Percentiles rank a stretch among this genome's conserved stretches.
Conservation (phyloP, 164 flowering plant species). For the Vitis riparia region DNA sequence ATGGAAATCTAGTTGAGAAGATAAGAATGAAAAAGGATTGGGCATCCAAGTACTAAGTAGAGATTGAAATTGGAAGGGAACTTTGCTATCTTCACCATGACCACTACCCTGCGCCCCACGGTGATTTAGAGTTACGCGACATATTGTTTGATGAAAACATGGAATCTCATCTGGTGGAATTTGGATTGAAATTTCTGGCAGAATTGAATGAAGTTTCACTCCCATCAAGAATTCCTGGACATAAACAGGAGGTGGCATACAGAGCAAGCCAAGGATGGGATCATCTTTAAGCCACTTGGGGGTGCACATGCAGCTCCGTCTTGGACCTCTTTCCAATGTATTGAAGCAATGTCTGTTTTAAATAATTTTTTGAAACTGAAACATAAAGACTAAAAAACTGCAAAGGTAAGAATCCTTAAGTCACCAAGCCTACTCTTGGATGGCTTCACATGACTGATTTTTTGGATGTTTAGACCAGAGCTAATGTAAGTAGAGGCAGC, state of each 20-base stretch:
- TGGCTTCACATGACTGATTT: no score
- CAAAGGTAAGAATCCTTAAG: no score
- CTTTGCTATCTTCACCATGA: conserved; percentile 87
- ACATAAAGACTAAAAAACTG: no score
- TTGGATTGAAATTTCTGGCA: conserved; percentile 52
- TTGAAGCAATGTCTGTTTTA: no score
- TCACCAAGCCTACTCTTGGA: no score
- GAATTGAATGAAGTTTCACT: conserved; percentile 34
- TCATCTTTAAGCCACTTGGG: no score
- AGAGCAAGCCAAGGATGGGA: conserved; percentile 44
- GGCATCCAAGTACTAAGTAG: conserved; percentile 54
- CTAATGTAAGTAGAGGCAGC: no score
- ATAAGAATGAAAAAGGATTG: conserved; percentile 54
- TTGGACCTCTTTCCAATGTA: no score
- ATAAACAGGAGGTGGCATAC: conserved; percentile 49
- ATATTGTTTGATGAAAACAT: conserved; percentile 74
- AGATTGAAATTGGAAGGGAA: conserved; percentile 72
- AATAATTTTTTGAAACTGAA: no score
- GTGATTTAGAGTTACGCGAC: conserved; percentile 68
- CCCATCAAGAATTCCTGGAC: conserved; percentile 24
- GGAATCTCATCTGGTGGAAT: conserved; percentile 83
- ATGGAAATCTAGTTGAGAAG: conserved; percentile 70
- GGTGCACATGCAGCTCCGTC: no score
- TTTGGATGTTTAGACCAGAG: no score
- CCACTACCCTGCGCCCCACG: conserved; percentile 85